Conservation (phyloP, 192 early-diverging fungal genomes). For the Backusella parvicylindrica region DNA sequence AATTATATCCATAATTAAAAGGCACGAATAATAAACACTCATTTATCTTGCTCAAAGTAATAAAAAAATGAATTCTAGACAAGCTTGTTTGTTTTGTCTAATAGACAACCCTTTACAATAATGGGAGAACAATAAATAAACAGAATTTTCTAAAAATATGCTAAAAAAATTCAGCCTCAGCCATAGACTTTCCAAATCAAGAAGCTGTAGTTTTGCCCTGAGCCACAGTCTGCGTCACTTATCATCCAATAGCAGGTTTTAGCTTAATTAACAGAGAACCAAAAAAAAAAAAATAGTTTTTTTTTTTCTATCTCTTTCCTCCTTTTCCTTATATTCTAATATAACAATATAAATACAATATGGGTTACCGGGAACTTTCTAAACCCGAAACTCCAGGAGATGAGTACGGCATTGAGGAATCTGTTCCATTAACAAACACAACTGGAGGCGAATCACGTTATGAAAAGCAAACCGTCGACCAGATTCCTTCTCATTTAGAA, state of each 20-base stretch:
- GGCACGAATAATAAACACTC: neutral
- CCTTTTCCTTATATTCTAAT: neutral
- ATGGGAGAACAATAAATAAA: neutral
- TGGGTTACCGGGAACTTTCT: neutral
- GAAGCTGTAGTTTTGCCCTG: neutral
- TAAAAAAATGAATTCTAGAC: neutral
- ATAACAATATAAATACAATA: neutral
- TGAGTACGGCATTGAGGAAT: neutral
- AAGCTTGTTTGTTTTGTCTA: too few relatives aligned
- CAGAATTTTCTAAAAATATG: neutral
- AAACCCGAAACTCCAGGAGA: neutral
- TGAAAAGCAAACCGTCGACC: constrained; percentile 22
- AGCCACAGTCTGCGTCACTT: constrained; percentile 7
- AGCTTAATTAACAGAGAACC: neutral
- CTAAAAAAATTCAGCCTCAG: neutral
- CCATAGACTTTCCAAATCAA: neutral
- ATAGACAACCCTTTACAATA: neutral
- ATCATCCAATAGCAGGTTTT: neutral
- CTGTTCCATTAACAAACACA: neutral
- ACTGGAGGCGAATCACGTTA: neutral
- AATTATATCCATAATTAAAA: neutral
- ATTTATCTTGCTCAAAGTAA: too few relatives aligned
- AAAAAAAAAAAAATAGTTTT: neutral
- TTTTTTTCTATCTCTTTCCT: neutral
- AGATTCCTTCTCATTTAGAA: constrained; percentile 50